Conservation (phyloP, 1,139 yeast genomes). For the Candida albicans region DNA sequence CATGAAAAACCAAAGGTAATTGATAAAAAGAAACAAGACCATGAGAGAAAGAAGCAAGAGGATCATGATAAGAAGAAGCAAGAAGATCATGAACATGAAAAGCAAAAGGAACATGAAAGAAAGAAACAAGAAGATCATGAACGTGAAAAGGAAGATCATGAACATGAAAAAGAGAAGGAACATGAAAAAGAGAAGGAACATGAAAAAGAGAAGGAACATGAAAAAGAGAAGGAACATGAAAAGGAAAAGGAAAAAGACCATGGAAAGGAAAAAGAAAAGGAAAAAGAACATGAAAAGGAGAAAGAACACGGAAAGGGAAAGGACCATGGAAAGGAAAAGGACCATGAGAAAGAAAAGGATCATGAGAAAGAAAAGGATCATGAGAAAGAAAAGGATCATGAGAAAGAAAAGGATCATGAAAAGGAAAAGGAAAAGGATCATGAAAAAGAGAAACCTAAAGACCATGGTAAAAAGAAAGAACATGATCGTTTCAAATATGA, state of each 20-base stretch:
- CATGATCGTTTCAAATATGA: not conserved
- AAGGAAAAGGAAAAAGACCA: too few species aligned
- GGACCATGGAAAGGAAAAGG: slow-evolving; percentile 2
- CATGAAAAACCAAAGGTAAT: slow-evolving; percentile 9
- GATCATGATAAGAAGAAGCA: not conserved
- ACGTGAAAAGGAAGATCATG: not conserved
- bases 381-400: not conserved
- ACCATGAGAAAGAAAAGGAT: slow-evolving; percentile 7
- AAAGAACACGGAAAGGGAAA: not conserved
- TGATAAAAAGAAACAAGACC: not conserved
- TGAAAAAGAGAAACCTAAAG: slow-evolving; percentile 1
- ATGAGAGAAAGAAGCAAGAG: not conserved
- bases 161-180: not conserved
- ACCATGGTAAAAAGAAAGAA: slow-evolving; percentile 5
- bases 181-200: too few species aligned
- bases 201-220: too few species aligned
- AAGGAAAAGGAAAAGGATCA: not conserved
- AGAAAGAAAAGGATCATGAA: slow-evolving; percentile 1
- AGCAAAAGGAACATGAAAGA: not conserved
- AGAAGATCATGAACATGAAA: not conserved
- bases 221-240: too few species aligned
- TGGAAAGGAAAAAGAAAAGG: too few species aligned
- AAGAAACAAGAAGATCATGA: not conserved
- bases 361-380: slow-evolving; percentile 4
- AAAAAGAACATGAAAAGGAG: too few species aligned